Evolutionary conservation across 306 rosid species (phyloP).

Genomic region (cucumber (Cucumis sativus)): Cucumber_9930_V3 NC_026655.2:24966001-24966500

Average conservation of each 20-base stretch:
- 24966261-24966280: conserved; percentile 14
- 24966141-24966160: conserved; percentile 3
- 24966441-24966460: background rate
- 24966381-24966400: conserved; percentile 22
- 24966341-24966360: conserved; percentile 7
- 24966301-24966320: conserved; percentile 8
- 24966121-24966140: background rate
- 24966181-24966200: background rate
- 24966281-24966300: conserved; percentile 1
- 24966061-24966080: background rate
- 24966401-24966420: conserved; percentile 16
- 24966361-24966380: conserved; percentile 56
- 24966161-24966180: background rate
- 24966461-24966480: background rate
- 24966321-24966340: conserved; percentile 6
- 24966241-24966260: background rate
- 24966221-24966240: conserved; percentile 7
- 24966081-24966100: background rate
- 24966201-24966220: background rate
- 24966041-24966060: background rate
- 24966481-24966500: background rate
- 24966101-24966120: background rate
- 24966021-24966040: background rate
- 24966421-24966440: background rate
- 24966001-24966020: background rate